Evolutionary conservation across 2,329 filamentous ascomycete species (phyloP), one percentile per base, ranked within the genome.

Genomic region (Apiospora marii): DNA sequence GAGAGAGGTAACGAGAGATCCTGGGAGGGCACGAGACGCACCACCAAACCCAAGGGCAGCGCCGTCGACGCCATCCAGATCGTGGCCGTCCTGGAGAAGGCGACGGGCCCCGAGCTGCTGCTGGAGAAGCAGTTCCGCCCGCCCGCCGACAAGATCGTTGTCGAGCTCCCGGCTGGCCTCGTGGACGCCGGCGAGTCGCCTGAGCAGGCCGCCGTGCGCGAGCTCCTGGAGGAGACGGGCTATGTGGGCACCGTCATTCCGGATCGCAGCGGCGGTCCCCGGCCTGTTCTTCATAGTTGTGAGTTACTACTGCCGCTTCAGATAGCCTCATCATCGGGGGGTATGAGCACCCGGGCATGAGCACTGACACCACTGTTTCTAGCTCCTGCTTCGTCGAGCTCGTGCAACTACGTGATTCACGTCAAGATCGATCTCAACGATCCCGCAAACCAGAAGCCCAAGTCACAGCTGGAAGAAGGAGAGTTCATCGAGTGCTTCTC

Each of bases 401-500:
- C 67, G 41, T 68, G 67, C 27, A 68, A 48, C 67, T 68, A 68
- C 71, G 91, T 92, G 87, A 90, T 95, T 16, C 93, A 95, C 78
- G 89, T 95, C 61, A 88, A 85, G 0, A 89, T 96, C 74, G 92
- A 96, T 81, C 89, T 93, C 86, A 87, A 83, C 4, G 83, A 90
- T 1, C 88, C 92, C 0, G 91, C 91, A 76, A 96, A 96, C 79
- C 88, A 92, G 79, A 85, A 93, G 70, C 90, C 90, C 0, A 86
- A 91, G 80, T 91, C 93, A 0, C 84, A 92, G 79, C 85, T 95
- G 7, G 93, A 96, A 79, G 93, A 95, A 43, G 92, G 91, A 74
- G 93, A 96, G 82, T 95, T 94, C 79, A 96, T 96, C 78, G 93
- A 95, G 80, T 91, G 92, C 48, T 95, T 96, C 78, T 89, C 88